phyloP scores from a whole-genome alignment of 2,329 filamentous ascomycete genomes.

The Trichoderma sp. region DNA sequence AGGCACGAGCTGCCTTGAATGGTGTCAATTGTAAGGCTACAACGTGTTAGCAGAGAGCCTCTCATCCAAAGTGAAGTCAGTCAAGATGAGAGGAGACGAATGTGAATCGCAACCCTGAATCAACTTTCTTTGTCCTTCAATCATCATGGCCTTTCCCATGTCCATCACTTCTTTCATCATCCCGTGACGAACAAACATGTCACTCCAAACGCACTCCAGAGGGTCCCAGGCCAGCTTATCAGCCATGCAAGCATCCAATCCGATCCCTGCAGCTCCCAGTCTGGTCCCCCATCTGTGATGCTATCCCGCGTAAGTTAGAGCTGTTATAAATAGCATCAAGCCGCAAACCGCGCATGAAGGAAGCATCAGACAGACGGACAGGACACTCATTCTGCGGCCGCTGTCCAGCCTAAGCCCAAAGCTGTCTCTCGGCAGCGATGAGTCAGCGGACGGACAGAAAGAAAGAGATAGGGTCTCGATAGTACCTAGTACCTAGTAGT shows the following conservation, averaged over 20 bases:
- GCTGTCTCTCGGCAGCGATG: background rate
- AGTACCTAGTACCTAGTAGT: background rate
- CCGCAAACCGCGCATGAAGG: background rate
- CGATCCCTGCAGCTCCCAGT: background rate
- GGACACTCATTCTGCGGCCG: too few relatives aligned
- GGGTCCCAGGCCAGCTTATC: constrained; percentile 3
- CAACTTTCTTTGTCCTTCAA: too few relatives aligned
- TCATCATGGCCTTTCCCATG: background rate
- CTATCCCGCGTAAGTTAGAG: too few relatives aligned
- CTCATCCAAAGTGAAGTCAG: too few relatives aligned
- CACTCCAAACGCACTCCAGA: background rate
- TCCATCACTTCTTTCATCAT: background rate
- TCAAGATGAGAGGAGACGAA: too few relatives aligned
- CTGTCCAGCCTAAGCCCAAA: background rate
- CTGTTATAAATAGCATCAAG: constrained; percentile 4
- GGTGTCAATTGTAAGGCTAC: too few relatives aligned
- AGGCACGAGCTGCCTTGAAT: too few relatives aligned
- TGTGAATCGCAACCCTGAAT: too few relatives aligned
- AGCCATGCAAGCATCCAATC: background rate
- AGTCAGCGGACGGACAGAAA: background rate
- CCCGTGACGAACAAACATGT: background rate
- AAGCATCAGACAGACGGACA: background rate
- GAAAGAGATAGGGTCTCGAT: too few relatives aligned
- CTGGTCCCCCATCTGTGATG: too few relatives aligned
- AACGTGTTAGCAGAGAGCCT: too few relatives aligned